A percentile compares a stretch with the other conserved stretches of the same genome.
Conservation (phyloP, 306 rosid genomes). For the Quercus dentata region DNA sequence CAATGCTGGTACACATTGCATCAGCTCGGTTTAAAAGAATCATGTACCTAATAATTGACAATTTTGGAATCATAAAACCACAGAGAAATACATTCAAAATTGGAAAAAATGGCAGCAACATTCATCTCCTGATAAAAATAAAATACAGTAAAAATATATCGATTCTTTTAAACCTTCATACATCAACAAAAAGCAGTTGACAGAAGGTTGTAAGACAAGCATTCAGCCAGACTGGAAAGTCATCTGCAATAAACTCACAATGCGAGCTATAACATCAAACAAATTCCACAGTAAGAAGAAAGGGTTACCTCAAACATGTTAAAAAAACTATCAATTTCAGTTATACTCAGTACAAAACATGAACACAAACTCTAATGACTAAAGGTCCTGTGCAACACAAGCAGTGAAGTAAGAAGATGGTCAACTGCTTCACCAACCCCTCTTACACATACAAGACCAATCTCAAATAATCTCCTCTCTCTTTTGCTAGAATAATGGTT, state of each 20-base stretch:
- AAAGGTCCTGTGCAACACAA: neutral
- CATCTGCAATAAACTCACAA: neutral
- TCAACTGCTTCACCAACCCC: neutral
- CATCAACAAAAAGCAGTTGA: no score
- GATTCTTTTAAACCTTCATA: neutral
- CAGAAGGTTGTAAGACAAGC: neutral
- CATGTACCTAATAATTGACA: slow-evolving; percentile 50
- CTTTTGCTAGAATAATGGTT: neutral
- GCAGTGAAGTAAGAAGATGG: neutral
- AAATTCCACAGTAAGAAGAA: neutral
- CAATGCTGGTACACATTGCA: slow-evolving; percentile 34
- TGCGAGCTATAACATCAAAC: neutral
- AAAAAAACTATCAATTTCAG: neutral
- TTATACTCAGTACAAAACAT: neutral
- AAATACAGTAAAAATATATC: neutral
- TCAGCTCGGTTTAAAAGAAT: slow-evolving; percentile 49
- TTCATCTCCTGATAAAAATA: neutral
- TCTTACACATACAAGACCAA: neutral
- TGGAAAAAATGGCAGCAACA: neutral
- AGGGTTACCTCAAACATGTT: neutral
- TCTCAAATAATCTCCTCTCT: neutral
- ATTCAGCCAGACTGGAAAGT: neutral
- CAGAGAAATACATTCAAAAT: slow-evolving; percentile 6
- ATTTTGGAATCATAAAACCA: slow-evolving; percentile 15
- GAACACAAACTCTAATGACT: no score